Base-by-base conservation (phyloP, 495 filamentous ascomycete species). In the Xylaria venustula region DNA sequence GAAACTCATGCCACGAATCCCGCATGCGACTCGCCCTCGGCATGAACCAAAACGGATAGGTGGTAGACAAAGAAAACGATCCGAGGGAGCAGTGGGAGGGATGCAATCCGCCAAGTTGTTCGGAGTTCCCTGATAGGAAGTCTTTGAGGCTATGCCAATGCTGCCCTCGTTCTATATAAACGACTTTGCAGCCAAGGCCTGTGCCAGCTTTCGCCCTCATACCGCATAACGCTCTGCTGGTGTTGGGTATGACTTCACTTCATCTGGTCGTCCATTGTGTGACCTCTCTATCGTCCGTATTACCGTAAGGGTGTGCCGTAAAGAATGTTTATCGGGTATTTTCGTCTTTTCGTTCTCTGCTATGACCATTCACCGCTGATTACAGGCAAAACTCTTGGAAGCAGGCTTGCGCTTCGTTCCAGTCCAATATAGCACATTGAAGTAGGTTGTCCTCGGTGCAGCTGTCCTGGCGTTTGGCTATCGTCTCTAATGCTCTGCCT, bases 371-470 rank as follows among this genome's bases (percentile, higher is more conserved):
- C 53, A 45, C 8, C 26, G 2, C 26, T 23, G 25, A 30, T 47
- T 57, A 58, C 14, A 58, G 55, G 30, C 55, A 58, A 3, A 58
- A 17, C n/a, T 22, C 7, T 41, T 47, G 44, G 25, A 58, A 58
- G 32, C 55, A 58, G 19, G 46, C 44, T 41, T 58, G 55, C 32
- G 55, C 55, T 20, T 58, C 55, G 14, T 58, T 58, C 55, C 55
- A 58, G 19, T 58, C 55, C 44, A 58, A 40, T 23, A 58, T 58
- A n/a, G 55, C 42, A 44, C 55, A 58, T 47, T 49, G 28, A 6
- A 48, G 44, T 20, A 58, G 42, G 44, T 50, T 58, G 14, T 58
- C 55, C 20, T 58, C 44, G 44, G 42, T 58, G 55, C 55, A 58
- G 0, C 49, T 5, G 30, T 58, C 55, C 32, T 50, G 44, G n/a